A percentile compares a stretch with the other conserved stretches of the same genome.
phyloP scores from a whole-genome alignment of 2,329 filamentous ascomycete genomes.

The Trichoderma koningiopsis region DNA sequence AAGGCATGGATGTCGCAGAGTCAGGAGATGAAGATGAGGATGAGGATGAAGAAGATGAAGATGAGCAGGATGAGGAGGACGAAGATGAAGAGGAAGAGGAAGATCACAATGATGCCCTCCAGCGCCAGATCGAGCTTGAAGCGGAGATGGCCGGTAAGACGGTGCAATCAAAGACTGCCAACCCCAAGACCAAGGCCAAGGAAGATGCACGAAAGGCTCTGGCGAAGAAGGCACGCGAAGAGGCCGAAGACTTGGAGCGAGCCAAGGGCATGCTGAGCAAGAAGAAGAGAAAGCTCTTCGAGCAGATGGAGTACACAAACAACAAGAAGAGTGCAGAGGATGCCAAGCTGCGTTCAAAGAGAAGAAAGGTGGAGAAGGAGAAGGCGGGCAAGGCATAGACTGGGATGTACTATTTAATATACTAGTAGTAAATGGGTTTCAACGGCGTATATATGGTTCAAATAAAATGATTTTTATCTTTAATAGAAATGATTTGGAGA shows the following conservation, averaged over 20 bases:
- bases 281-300: slow-evolving; percentile 95
- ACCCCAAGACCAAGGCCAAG: slow-evolving; percentile 61
- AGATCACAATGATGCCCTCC: slow-evolving; percentile 60
- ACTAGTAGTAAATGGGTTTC: slow-evolving; percentile 26
- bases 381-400: slow-evolving; percentile 43
- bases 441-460: slow-evolving; percentile 25
- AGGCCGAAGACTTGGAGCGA: slow-evolving; percentile 86
- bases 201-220: slow-evolving; percentile 71
- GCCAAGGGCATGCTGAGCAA: slow-evolving; percentile 98
- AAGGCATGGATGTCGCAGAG: slow-evolving; percentile 52
- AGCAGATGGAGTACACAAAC: slow-evolving; percentile 97
- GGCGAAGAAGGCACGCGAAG: slow-evolving; percentile 69
- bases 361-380: slow-evolving; percentile 81
- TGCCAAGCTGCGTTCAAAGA: slow-evolving; percentile 83
- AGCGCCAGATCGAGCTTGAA: slow-evolving; percentile 87
- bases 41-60: slow-evolving; percentile 62
- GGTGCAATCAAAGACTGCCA: slow-evolving; percentile 52
- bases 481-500: background rate
- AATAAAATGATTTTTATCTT: slow-evolving; percentile 23
- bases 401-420: slow-evolving; percentile 24
- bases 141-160: slow-evolving; percentile 79
- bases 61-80: slow-evolving; percentile 53
- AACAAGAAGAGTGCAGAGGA: slow-evolving; percentile 91
- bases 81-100: slow-evolving; percentile 46
- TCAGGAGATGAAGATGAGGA: slow-evolving; percentile 60